phyloP scores from a whole-genome alignment of 129 eudicot genomes.

The Helianthus annuus region HanXRQr2.0-SUNRISE NC_035438.2:77851409-77851908 shows the following conservation, averaged over 20 bases:
- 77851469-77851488: neutral
- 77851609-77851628: constrained; percentile 96
- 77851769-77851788: neutral
- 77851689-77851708: neutral
- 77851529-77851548: constrained; percentile 65
- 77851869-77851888: constrained; percentile 98
- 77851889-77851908: constrained; percentile 96
- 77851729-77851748: too few relatives aligned
- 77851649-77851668: constrained; percentile 64
- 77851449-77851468: constrained; percentile 80
- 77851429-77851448: constrained; percentile 92
- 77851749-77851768: too few relatives aligned
- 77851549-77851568: constrained; percentile 91
- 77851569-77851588: constrained; percentile 98
- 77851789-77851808: constrained; percentile 92
- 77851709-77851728: too few relatives aligned
- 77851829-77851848: constrained; percentile 99
- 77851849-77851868: constrained; percentile 98
- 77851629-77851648: constrained; percentile 96
- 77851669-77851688: neutral
- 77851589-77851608: constrained; percentile 87
- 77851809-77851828: constrained; percentile 94
- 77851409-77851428: constrained; percentile 85
- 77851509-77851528: neutral
- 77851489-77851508: too few relatives aligned